A percentile compares a stretch with the other conserved stretches of the same genome.
These are phyloP conservation scores for Talaromyces sp. DNA, from an alignment of 2,329 filamentous ascomycete genomes.

Conservation along the genomic window DNA sequence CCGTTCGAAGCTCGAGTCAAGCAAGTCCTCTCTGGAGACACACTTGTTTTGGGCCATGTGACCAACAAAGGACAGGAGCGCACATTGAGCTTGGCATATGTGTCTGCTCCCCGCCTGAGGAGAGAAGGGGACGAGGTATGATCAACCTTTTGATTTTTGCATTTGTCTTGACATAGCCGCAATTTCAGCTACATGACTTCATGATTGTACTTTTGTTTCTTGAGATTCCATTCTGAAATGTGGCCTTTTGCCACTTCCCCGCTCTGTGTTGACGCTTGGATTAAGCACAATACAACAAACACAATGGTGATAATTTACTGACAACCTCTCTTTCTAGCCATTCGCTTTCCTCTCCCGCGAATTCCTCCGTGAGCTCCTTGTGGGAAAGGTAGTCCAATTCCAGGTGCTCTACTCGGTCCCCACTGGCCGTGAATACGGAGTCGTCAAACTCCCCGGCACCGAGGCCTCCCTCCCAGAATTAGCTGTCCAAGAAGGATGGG, in stretches of 20 bases:
- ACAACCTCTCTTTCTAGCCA: constrained; percentile 44
- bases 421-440: constrained; percentile 80
- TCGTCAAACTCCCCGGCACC: constrained; percentile 62
- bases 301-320: neutral
- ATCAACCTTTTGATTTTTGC: neutral
- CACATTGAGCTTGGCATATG: constrained; percentile 85
- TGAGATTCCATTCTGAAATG: constrained; percentile 16
- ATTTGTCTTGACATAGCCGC: neutral
- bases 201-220: neutral
- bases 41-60: constrained; percentile 75
- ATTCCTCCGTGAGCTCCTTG: constrained; percentile 75
- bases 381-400: constrained; percentile 86
- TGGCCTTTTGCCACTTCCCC: constrained; percentile 20
- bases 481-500: constrained; percentile 82
- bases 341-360: constrained; percentile 94
- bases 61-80: constrained; percentile 80
- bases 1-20: constrained; percentile 71
- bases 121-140: constrained; percentile 81
- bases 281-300: neutral
- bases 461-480: constrained; percentile 80
- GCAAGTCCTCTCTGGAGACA: constrained; percentile 90
- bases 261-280: neutral
- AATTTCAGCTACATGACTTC: neutral
- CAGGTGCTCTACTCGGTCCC: constrained; percentile 84
- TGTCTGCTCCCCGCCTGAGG: constrained; percentile 79